Conservation (phyloP, 1,284 basidiomycete species). For the Ustilago shanxiensis region DNA sequence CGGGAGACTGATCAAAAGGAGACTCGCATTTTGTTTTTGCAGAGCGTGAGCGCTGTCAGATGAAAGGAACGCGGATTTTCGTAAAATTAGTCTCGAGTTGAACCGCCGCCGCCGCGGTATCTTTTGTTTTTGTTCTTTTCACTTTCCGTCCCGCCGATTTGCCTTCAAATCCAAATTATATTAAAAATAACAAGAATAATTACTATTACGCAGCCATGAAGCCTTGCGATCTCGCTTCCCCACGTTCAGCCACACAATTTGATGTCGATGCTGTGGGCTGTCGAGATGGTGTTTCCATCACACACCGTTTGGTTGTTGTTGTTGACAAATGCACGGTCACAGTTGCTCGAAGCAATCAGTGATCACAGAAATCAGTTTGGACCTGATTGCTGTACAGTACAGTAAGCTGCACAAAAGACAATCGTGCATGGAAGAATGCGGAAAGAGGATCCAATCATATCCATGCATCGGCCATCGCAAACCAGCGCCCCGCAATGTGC, state of each 20-base stretch:
- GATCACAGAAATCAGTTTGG: no score
- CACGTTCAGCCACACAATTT: not conserved
- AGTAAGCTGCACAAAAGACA: no score
- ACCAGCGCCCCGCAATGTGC: not conserved
- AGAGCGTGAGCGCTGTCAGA: slow-evolving; percentile 1
- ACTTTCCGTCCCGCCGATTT: not conserved
- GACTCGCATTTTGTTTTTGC: no score
- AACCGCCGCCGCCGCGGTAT: slow-evolving; percentile 5
- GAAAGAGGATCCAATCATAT: not conserved
- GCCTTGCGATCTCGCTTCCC: slow-evolving; percentile 2
- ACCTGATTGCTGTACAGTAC: no score
- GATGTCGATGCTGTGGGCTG: no score
- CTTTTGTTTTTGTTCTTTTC: no score
- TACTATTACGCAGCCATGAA: not conserved
- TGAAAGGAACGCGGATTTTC: slow-evolving; percentile 1
- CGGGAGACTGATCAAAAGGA: not conserved
- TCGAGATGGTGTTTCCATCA: no score
- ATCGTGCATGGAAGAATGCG: not conserved
- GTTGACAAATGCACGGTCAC: no score
- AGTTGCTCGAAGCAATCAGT: no score
- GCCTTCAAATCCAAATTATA: not conserved
- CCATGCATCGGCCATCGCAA: not conserved
- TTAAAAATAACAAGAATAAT: not conserved
- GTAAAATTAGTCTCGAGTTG: not conserved
- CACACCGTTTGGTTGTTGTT: no score